Base-by-base conservation (phyloP, 2,329 filamentous ascomycete species). In the Colletotrichum tropicicola region DNA sequence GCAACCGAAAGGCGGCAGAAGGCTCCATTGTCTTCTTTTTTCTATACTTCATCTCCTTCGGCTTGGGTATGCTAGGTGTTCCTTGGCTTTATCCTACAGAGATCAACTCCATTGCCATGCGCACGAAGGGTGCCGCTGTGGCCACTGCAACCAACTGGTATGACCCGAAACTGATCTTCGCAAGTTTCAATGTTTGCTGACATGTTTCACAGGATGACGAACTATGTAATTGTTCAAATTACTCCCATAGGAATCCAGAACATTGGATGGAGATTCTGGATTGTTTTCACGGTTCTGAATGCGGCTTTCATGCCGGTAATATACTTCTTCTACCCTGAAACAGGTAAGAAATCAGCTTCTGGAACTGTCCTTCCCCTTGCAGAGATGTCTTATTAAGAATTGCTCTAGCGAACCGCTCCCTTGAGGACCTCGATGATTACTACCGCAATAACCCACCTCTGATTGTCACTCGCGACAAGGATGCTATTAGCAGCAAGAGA, bases 241-340 rank as follows among this genome's bases (percentile, higher is more conserved):
- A 41, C 75, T 0, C 75, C 77, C 1, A 70, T 73, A 15, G 74
- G 71, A 12, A 77, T 76, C 41, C 72, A 80, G 21, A 83, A 80
- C 19, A 75, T 87, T 0, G 78, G 79, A 0, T 87, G 82, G 77
- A 79, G 78, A 43, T 86, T 82, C 69, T 87, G 79, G 74, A 78
- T 87, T 23, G 78, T 87, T 47, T 87, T 80, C 76, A 78, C 80
- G 1, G 77, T 82, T 10, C 79, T 84, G 54, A 83, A 81, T 69
- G 76, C 79, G 39, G 66, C 75, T 2, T 83, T 83, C 53, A 15
- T 84, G 8, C 82, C 81, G 0, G 74, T 82, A 37, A 80, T 82
- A 6, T 84, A 81, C 69, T 76, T 83, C 51, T 76, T 83, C 48
- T 84, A 84, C 53, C 81, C 81, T 0, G 82, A 84, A 63, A 84